Base-by-base conservation (phyloP, 164 flowering plant genomes). In the Magnolia sinica region DNA sequence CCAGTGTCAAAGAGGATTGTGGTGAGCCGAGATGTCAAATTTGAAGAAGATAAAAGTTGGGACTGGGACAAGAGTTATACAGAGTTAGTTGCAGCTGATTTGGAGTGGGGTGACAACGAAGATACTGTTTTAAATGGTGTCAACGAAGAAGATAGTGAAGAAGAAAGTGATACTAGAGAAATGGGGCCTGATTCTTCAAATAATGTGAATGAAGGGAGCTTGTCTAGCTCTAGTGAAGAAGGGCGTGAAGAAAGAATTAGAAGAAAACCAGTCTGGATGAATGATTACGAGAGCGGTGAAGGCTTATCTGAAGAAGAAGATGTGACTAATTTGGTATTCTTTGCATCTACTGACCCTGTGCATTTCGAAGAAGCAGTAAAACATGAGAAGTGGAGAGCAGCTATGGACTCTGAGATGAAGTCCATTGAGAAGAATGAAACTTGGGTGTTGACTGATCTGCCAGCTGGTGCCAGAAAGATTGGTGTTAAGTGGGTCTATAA, bases 401-500 rank as follows among this genome's bases (percentile, higher is more conserved):
- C 66, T 18, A 63, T 63, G 66, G 16, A 63, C 16, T 11, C 16
- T 10, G 66, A 11, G n/a, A 63, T 63, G 19, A 63, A 63, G 19
- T 10, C n/a, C 66, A 63, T 63, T 10, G 66, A 63, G n/a, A 63
- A 63, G 66, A 63, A 63, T 18, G n/a, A 63, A 11, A 63, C n/a
- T 10, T 63, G 66, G 66, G n/a, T 10, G 66, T 18, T 63, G 66
- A 63, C n/a, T 11, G 66, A 63, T 18, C 66, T 63, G 5, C 66
- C 3, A 63, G n/a, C 16, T 10, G 66, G 66, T 10, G 19, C 16
- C 16, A 63, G 2, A 18, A 11, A 11, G n/a, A 63, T 73, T 73
- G 74, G 74, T 18, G 29, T 19, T 14, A 59, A 73, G 19, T 73
- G 67, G 76, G 68, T 61, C 1, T 73, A 24, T 63, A 59, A 59